Base-by-base conservation (phyloP, 2,329 filamentous ascomycete species). In the Paecilomyces niveus region DNA sequence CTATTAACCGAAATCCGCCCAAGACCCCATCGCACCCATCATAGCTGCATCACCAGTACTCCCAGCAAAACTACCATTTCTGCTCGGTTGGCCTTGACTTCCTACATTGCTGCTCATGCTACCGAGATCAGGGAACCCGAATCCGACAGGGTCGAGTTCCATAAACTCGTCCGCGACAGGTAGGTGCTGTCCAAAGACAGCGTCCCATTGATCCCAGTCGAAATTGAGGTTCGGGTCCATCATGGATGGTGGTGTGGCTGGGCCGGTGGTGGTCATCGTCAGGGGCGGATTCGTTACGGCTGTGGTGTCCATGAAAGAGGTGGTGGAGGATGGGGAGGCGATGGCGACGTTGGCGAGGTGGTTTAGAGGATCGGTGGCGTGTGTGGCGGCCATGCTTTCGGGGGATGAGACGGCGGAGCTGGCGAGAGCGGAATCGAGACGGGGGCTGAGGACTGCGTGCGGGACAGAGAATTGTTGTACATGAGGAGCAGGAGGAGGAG, bases 201-300 rank as follows among this genome's bases (percentile, higher is more conserved):
- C 74, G 56, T 80, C 77, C 77, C 77, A 80, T 62, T 77, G 72
- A 56, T 79, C 77, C 77, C 77, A 80, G 64, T 80, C 77, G 62
- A 80, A 80, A 57, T 76, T 73, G 21, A 77, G 56, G 53, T 76
- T 77, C 8, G 73, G 71, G 21, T 75, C 74, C 8, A 74, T 64
- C 68, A 74, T 70, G 1, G 70, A 73, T 1, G 71, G 69, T 0
- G 70, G 72, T 11, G 72, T 75, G 26, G 70, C 68, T 24, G 65
- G 26, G 55, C 50, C 51, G n/a, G n/a, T n/a, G 49, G 18, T 57
- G 49, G 21, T 53, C 32, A 29, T 57, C 15, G 39, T 22, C 31
- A 33, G 15, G 33, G 22, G 21, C 8, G 32, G 45, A 15, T 45
- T 45, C 15, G 35, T 18, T 15, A 45, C 18, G 35, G 35, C 15